Evolutionary conservation across 2,329 filamentous ascomycete genomes (phyloP), one percentile per base, ranked within the genome.

Genomic region (Trichoderma atroviride): DNA sequence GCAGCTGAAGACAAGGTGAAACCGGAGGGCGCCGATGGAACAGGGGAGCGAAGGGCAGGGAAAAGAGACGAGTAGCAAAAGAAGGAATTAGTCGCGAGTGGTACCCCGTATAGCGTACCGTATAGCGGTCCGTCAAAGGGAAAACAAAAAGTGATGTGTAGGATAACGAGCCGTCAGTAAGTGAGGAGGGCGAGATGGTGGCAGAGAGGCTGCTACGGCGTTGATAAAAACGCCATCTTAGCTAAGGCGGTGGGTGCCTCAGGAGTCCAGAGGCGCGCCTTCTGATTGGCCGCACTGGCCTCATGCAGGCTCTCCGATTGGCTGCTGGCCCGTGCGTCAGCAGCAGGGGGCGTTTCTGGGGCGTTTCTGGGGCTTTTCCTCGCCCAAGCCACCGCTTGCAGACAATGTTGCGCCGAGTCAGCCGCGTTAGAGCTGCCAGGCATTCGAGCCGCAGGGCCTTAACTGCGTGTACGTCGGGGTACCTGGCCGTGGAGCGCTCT

Each of bases 261-360:
- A 55, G 27, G 55, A 27, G 40, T 7, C n/a, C 4, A 50, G 4
- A 10, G 22, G 11, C 16, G 22, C 4, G 43, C 1, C 0, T 47
- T 16, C n/a, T 64, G 61, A 33, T 64, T 64, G 47, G 61, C 50
- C 22, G 61, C 31, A 5, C 29, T 52, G 47, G 61, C 43, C 16
- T 27, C 47, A 64, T 64, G 61, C 61, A 64, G 61, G 13, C 50
- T 40, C 61, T 64, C 61, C 61, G 61, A 64, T 64, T 64, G 61
- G 61, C 61, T 64, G 31, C 16, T 64, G 61, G 61, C 50, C 61
- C 50, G 61, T 64, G 61, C 61, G 61, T 64, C 33, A 64, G 61
- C 33, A 64, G 61, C 27, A 50, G 61, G 33, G 27, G 27, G 27
- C 27, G 27, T 27, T 27, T 27, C 27, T 27, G 27, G 27, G 61